These are phyloP conservation scores for Acorus gramineus DNA, from an alignment of 106 monocot species.

Conservation along the genomic window DNA sequence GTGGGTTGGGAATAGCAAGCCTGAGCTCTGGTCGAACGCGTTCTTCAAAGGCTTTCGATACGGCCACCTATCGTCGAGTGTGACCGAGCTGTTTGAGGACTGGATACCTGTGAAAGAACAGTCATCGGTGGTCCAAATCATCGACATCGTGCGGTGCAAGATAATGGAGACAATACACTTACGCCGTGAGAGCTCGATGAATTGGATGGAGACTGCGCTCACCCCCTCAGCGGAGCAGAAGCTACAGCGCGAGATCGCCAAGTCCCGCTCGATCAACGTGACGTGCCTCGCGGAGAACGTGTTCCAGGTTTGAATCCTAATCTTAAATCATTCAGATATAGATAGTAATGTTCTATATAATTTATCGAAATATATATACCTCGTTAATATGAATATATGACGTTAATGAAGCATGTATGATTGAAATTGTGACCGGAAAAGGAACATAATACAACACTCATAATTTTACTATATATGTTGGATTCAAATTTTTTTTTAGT, in stretches of 20 bases:
- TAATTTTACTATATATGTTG: too few relatives aligned
- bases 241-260: conserved; percentile 44
- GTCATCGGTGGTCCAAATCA: conserved; percentile 73
- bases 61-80: conserved; percentile 50
- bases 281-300: conserved; percentile 35
- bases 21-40: conserved; percentile 83
- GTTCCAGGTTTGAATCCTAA: conserved; percentile 41
- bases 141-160: conserved; percentile 79
- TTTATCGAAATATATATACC: too few relatives aligned
- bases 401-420: too few relatives aligned
- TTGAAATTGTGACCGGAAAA: too few relatives aligned
- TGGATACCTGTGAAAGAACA: conserved; percentile 71
- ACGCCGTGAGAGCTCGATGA: conserved; percentile 52
- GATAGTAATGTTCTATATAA: too few relatives aligned
- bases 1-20: conserved; percentile 65
- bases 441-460: too few relatives aligned
- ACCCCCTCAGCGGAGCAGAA: conserved; percentile 56
- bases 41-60: conserved; percentile 73
- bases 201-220: conserved; percentile 53
- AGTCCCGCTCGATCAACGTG: conserved; percentile 40
- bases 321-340: too few relatives aligned
- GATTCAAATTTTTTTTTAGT: too few relatives aligned
- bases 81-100: conserved; percentile 32
- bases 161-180: conserved; percentile 90
- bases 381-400: too few relatives aligned